Evolutionary conservation across 768 basidiomycete species (phyloP).

Genomic region (Psilocybe subaeruginosa): DNA sequence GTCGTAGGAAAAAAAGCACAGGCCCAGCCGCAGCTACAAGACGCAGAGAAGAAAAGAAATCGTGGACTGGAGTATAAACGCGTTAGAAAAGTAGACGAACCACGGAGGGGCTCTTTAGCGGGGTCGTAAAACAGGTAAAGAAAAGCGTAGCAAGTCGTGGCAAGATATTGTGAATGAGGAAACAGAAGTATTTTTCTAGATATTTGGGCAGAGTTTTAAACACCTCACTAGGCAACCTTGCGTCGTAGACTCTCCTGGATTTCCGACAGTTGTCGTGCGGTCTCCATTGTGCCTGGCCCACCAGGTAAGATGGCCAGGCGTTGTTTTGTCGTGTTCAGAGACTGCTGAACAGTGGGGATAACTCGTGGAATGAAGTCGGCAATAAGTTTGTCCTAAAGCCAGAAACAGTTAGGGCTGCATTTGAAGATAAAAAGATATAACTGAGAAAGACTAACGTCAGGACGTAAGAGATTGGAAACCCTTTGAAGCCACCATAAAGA

Average conservation of each 20-base stretch:
- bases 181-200: background rate
- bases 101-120: background rate
- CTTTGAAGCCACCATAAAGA: constrained; percentile 90
- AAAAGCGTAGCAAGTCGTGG: constrained; percentile 18
- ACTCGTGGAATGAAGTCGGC: constrained; percentile 83
- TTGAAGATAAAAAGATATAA: background rate
- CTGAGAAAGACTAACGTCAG: constrained; percentile 52
- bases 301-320: constrained; percentile 79
- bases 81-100: background rate
- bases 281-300: constrained; percentile 66
- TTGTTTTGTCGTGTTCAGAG: constrained; percentile 79
- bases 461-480: constrained; percentile 68
- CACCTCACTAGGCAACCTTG: constrained; percentile 35
- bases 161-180: constrained; percentile 13
- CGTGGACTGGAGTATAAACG: background rate
- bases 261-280: constrained; percentile 70
- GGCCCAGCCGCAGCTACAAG: background rate
- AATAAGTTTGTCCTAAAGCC: constrained; percentile 72
- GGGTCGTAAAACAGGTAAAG: background rate
- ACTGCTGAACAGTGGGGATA: constrained; percentile 76
- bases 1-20: background rate
- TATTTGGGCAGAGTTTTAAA: constrained; percentile 1
- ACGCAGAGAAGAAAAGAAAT: background rate
- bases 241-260: constrained; percentile 73
- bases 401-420: background rate